Evolutionary conservation across 2,329 filamentous ascomycete genomes (phyloP), one percentile per base, ranked within the genome.

Genomic region (Didymella glomerata): DNA sequence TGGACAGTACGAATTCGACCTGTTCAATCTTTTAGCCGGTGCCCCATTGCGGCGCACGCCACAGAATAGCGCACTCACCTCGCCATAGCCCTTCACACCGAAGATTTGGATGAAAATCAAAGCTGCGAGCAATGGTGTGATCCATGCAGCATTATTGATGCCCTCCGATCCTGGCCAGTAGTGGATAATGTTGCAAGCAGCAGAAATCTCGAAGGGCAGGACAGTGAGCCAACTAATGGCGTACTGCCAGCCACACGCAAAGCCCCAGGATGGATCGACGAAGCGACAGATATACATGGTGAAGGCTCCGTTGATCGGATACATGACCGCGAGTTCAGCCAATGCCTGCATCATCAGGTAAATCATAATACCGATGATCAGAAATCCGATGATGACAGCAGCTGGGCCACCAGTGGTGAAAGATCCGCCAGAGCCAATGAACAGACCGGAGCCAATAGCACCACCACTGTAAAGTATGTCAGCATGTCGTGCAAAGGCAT

Each of bases 391-490:
- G 42, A 62, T 60, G 10, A 63, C 75, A 41, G 58, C 5, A 30
- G 58, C 58, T 27, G 58, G 58, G 32, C 58, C 58, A 49, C 58
- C 58, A 42, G 24, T 57, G 22, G 13, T 14, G 24, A 61, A 57
- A 14, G 58, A 56, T 68, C 64, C 27, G 44, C 83, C 83, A 22
- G 82, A 84, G 61, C 83, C 83, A 67, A 85, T 83, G 68, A 85
- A 85, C 75, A 85, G 84, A 74, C 83, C 84, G 65, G 84, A 83
- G 68, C 84, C 84, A 60, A 86, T 85, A 16, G 83, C 84, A 56
- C 83, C 84, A 62, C 83, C 83, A 60, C 58, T 61, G 4, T n/a
- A 30, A 48, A 27, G n/a, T 10, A 20, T 42, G 52, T 54, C 18
- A 54, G 52, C n/a, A 24, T 25, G 18, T 42, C 36, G 6, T 13